phyloP scores from a whole-genome alignment of 1,284 basidiomycete species.

The Ceratobasidium papillatum region DNA sequence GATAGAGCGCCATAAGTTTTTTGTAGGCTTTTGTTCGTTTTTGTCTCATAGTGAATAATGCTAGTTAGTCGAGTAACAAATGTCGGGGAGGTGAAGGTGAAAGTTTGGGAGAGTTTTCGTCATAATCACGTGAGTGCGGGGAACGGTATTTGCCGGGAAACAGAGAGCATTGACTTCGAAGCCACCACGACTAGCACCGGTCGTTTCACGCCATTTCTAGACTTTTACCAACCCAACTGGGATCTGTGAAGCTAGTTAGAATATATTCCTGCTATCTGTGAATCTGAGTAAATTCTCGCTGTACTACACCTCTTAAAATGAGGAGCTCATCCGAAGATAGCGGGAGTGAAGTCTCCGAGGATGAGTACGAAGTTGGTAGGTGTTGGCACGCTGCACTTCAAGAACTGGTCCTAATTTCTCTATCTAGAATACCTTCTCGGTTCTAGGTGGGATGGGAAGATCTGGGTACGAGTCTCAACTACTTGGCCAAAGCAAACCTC shows the following conservation, averaged over 20 bases:
- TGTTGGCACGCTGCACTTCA: background rate
- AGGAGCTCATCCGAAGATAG: background rate
- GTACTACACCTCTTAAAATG: background rate
- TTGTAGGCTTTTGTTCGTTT: conserved; percentile 92
- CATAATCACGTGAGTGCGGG: conserved; percentile 10
- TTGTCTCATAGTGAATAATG: conserved; percentile 73
- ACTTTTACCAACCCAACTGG: background rate
- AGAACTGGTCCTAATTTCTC: background rate
- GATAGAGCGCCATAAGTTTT: conserved; percentile 90
- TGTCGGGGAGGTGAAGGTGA: background rate
- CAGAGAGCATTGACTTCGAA: background rate
- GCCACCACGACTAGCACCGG: background rate
- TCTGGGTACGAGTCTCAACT: conserved; percentile 9
- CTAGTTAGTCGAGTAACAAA: background rate
- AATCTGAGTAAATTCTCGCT: too few species aligned
- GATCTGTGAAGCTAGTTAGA: background rate
- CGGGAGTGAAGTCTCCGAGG: background rate
- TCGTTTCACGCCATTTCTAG: background rate
- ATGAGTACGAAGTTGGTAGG: conserved; percentile 39
- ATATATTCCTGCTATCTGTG: background rate
- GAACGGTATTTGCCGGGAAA: background rate
- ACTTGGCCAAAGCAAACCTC: background rate
- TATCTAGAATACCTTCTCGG: conserved; percentile 12
- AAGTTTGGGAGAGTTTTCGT: background rate
- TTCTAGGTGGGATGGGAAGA: conserved; percentile 12